Percentiles rank a stretch among this genome's conserved stretches.
phyloP scores from a whole-genome alignment of 805 yeast genomes.

The Tanozyma kutaoensis region DNA sequence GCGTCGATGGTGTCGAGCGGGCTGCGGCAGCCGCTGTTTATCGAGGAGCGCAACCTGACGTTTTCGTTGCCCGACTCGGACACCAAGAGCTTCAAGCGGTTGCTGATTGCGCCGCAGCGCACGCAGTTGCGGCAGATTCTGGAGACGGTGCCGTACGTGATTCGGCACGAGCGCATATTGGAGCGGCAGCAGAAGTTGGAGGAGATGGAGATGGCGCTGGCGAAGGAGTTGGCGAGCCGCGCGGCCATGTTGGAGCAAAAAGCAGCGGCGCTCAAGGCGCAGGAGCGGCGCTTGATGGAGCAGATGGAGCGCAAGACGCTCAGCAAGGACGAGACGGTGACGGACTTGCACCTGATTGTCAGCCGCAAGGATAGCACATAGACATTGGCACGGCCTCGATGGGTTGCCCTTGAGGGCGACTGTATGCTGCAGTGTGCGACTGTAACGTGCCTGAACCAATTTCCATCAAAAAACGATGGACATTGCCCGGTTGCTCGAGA shows the following conservation, averaged over 20 bases:
- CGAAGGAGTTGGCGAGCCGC: slow-evolving; percentile 55
- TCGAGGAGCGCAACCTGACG: slow-evolving; percentile 11
- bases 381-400: too few relatives aligned
- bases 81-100: slow-evolving; percentile 20
- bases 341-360: slow-evolving; percentile 34
- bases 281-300: slow-evolving; percentile 43
- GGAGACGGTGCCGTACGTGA: slow-evolving; percentile 75
- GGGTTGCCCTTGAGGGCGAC: too few relatives aligned
- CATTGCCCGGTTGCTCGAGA: slow-evolving; percentile 55
- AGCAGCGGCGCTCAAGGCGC: slow-evolving; percentile 57
- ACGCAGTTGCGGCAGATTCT: slow-evolving; percentile 63
- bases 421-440: too few relatives aligned
- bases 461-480: slow-evolving; percentile 42
- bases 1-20: too few relatives aligned
- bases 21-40: slow-evolving; percentile 22
- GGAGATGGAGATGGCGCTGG: slow-evolving; percentile 67
- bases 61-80: too few relatives aligned
- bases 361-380: too few relatives aligned
- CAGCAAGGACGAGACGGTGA: slow-evolving; percentile 37
- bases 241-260: slow-evolving; percentile 68
- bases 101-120: slow-evolving; percentile 36
- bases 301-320: slow-evolving; percentile 15
- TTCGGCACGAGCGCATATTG: slow-evolving; percentile 62
- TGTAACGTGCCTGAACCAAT: too few relatives aligned
- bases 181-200: slow-evolving; percentile 70